A percentile compares a stretch with the other conserved stretches of the same genome.
phyloP scores from a whole-genome alignment of 2,329 filamentous ascomycete genomes.

The Metarhizium anisopliae region DNA sequence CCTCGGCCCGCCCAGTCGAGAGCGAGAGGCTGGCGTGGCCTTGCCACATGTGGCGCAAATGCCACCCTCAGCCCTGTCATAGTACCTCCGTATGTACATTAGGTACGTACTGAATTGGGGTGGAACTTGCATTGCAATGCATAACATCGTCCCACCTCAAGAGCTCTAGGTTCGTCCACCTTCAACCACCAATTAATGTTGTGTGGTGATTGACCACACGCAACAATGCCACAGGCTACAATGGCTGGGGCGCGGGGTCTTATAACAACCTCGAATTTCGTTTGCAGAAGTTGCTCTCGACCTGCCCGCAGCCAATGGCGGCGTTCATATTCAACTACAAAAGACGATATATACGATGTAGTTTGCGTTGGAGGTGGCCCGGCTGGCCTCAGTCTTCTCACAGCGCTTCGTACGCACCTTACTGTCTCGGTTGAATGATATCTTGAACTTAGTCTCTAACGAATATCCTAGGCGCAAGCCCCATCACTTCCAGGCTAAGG shows the following conservation, averaged over 20 bases:
- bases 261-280: slow-evolving; percentile 20
- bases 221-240: neutral
- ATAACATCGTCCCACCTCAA: neutral
- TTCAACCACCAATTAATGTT: neutral
- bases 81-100: too few species aligned
- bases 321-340: slow-evolving; percentile 32
- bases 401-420: slow-evolving; percentile 58
- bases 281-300: slow-evolving; percentile 40
- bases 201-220: neutral
- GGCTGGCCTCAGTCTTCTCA: slow-evolving; percentile 74
- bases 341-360: slow-evolving; percentile 79
- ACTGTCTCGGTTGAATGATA: neutral
- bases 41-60: slow-evolving; percentile 6
- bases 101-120: neutral
- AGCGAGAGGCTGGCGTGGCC: too few species aligned
- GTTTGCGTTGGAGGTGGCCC: slow-evolving; percentile 87
- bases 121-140: neutral
- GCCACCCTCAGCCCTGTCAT: neutral
- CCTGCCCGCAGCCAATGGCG: slow-evolving; percentile 25
- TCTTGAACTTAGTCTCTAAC: neutral
- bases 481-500: slow-evolving; percentile 65
- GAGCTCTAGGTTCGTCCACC: neutral
- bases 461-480: slow-evolving; percentile 55
- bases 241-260: slow-evolving; percentile 20
- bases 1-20: neutral